Evolutionary conservation across 2,329 filamentous ascomycete genomes (phyloP), one percentile per base, ranked within the genome.

Genomic region (Didymella glomerata): DNA sequence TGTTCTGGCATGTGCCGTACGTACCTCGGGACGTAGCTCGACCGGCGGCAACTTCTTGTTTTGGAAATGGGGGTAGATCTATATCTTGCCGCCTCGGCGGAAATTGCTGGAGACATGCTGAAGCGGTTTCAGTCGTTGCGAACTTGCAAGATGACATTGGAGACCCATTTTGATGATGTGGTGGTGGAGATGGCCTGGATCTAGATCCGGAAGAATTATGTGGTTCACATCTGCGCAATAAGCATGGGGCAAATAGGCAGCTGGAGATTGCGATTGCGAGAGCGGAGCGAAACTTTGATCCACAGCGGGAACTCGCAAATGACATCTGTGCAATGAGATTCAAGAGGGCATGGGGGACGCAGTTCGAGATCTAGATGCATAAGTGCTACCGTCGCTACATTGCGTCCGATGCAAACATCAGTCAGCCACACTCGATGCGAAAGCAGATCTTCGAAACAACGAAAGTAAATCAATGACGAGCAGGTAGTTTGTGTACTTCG

Each of bases 191-290:
- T 32, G 24, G 22, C 7, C 14, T 7, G 8, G 44, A 40, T 53
- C 48, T 57, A 44, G 55, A 16, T n/a, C 49, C 49, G 55, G 55
- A 53, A 58, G 45, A 58, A 58, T 46, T 53, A 48, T 36, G 27
- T 14, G 48, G 36, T 46, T 42, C 34, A 42, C 5, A 18, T 20
- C 16, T 47, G 20, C 22, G 20, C n/a, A 40, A 28, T 3, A 10
- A 4, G 34, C 32, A 24, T 38, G 44, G 22, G 13, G 25, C 32
- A n/a, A 36, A 5, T n/a, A 7, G 7, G 42, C 6, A 7, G 16
- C 7, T 47, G 28, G n/a, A n/a, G 36, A 24, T 48, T 52, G 18
- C n/a, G 30, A 57, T 13, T 16, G 32, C 20, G 14, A 22, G 5
- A 13, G 22, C 34, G 44, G 32, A 28, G 27, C 32, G 25, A 48